These are phyloP conservation scores for Danielia reshetovae DNA, from an alignment of 805 yeast species.

Conservation along the genomic window DNA sequence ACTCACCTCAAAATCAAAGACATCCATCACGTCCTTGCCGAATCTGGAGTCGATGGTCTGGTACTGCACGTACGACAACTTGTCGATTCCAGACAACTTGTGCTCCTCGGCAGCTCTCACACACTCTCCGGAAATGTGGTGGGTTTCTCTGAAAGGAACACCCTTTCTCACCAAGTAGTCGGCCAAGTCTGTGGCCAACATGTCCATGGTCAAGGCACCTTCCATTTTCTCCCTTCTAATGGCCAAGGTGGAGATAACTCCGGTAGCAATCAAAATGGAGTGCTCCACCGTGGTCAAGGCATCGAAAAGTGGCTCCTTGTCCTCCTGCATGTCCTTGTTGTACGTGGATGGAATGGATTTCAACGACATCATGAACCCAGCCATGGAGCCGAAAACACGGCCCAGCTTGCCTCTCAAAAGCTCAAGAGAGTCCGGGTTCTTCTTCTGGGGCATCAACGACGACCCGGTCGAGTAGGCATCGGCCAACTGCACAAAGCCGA, in stretches of 20 bases:
- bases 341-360: slow-evolving; percentile 98
- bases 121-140: slow-evolving; percentile 97
- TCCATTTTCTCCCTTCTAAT: slow-evolving; percentile 76
- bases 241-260: slow-evolving; percentile 83
- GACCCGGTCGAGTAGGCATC: slow-evolving; percentile 99
- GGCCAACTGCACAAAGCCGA: slow-evolving; percentile 87
- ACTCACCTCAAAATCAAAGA: slow-evolving; percentile 88
- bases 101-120: slow-evolving; percentile 85
- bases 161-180: slow-evolving; percentile 97
- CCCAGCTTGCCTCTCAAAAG: slow-evolving; percentile 96
- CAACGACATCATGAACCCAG: slow-evolving; percentile 94
- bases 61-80: slow-evolving; percentile 74
- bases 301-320: slow-evolving; percentile 97
- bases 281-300: slow-evolving; percentile 87
- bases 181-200: slow-evolving; percentile 98
- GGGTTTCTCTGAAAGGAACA: slow-evolving; percentile 98
- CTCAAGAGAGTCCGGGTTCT: slow-evolving; percentile 95
- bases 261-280: slow-evolving; percentile 91
- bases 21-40: slow-evolving; percentile 71
- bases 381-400: slow-evolving; percentile 89
- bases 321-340: slow-evolving; percentile 98
- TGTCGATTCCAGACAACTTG: slow-evolving; percentile 78
- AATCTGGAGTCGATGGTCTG: slow-evolving; percentile 77
- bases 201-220: slow-evolving; percentile 92
- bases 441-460: slow-evolving; percentile 98